Evolutionary conservation across 208 protist genomes (phyloP), one percentile per base, ranked within the genome.

Genomic region (Sergeia podlipaevii): DNA sequence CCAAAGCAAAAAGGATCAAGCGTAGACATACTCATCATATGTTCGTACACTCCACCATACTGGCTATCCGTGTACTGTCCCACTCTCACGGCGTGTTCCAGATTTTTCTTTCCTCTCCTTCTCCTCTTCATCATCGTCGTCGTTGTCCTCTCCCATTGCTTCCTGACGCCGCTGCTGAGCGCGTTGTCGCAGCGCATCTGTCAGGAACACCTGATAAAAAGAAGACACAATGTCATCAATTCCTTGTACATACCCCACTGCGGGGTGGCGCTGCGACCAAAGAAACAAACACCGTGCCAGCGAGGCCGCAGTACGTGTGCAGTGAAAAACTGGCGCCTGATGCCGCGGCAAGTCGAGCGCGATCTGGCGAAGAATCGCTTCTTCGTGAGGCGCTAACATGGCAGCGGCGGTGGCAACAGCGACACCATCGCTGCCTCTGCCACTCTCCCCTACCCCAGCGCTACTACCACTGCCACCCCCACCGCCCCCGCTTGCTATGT

Each of bases 241-340:
- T 53, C 96, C 96, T 62, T 98, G 93, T 44, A 98, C 96, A 64
- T 97, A 97, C 4, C 93, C 94, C 26, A 89, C 87, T 1, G 92
- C 95, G 7, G 96, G 95, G 69, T 97, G 95, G 1, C 92, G 78
- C 33, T 96, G 80, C 0, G 89, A 74, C 89, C 91, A 98, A 13
- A 98, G 61, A 49, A 96, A 98, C 4, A 98, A 58, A 26, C 95
- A 84, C 20, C 91, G 74, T 36, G 91, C 75, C 46, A 98, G 71
- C 15, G 64, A 48, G n/a, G 68, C 60, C 3, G 67, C 52, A 11
- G 75, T 71, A 24, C 60, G 58, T 10, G 56, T 27, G 38, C 52
- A 49, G 52, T 82, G 82, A 49, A 87, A 93, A 13, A 95, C 17
- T 11, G 83, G 60, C 8, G 70, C 47, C n/a, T 45, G 46, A 48